phyloP scores from a whole-genome alignment of 2,329 filamentous ascomycete genomes.

The Fusarium napiforme region DNA sequence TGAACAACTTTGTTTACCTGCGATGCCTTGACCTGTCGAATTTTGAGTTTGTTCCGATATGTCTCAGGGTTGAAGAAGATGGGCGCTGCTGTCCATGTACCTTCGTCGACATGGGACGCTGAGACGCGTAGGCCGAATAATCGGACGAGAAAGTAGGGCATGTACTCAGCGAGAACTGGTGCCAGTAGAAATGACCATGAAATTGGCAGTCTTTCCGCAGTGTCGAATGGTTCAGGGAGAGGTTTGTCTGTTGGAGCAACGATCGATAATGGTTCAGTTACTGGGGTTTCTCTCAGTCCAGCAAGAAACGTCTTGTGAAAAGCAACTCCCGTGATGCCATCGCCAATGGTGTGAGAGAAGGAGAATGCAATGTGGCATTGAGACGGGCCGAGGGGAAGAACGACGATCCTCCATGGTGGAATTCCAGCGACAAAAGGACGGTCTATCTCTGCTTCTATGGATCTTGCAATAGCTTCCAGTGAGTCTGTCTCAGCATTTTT shows the following conservation, averaged over 20 bases:
- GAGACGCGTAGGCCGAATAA: slow-evolving; percentile 28
- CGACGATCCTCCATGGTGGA: slow-evolving; percentile 39
- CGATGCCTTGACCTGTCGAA: slow-evolving; percentile 21
- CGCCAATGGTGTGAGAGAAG: slow-evolving; percentile 41
- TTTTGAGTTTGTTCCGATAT: slow-evolving; percentile 26
- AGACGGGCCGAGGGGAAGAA: slow-evolving; percentile 17
- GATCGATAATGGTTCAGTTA: not conserved
- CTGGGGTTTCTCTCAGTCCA: not conserved
- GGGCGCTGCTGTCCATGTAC: slow-evolving; percentile 34
- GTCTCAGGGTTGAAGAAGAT: slow-evolving; percentile 25
- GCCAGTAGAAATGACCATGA: slow-evolving; percentile 41
- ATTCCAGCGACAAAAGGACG: slow-evolving; percentile 26
- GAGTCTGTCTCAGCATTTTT: not conserved
- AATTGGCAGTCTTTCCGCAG: slow-evolving; percentile 34
- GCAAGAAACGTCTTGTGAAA: slow-evolving; percentile 41
- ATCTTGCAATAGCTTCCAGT: slow-evolving; percentile 10
- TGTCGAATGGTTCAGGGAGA: slow-evolving; percentile 38
- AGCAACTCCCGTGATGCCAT: slow-evolving; percentile 34
- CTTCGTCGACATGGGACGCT: slow-evolving; percentile 17
- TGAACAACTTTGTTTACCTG: slow-evolving; percentile 14
- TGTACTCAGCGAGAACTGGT: slow-evolving; percentile 24
- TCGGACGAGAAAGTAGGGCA: slow-evolving; percentile 32
- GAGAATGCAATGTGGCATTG: slow-evolving; percentile 38
- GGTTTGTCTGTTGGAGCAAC: slow-evolving; percentile 7
- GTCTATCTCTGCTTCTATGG: slow-evolving; percentile 26